These are phyloP conservation scores for Piper longum DNA, from an alignment of 164 flowering plant genomes.

Conservation along the genomic window DNA sequence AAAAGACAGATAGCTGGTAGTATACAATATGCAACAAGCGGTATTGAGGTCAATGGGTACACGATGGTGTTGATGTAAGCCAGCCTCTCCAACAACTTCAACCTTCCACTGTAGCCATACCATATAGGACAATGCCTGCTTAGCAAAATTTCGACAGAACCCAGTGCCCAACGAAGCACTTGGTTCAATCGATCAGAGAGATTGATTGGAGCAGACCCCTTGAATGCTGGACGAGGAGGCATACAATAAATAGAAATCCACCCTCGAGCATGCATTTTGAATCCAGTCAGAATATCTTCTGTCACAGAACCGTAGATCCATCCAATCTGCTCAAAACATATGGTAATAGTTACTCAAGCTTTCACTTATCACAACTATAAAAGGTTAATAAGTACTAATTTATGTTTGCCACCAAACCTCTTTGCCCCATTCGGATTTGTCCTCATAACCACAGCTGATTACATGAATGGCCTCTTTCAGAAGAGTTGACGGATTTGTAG, in stretches of 20 bases:
- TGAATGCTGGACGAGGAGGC: constrained; percentile 95
- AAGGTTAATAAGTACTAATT: background rate
- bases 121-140: constrained; percentile 98
- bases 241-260: constrained; percentile 93
- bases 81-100: constrained; percentile 66
- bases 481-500: constrained; percentile 81
- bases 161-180: constrained; percentile 98
- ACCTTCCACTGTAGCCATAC: constrained; percentile 85
- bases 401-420: constrained; percentile 41
- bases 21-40: constrained; percentile 73
- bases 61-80: constrained; percentile 92
- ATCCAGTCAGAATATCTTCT: constrained; percentile 96
- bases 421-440: constrained; percentile 97
- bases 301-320: constrained; percentile 99
- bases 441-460: constrained; percentile 96
- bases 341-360: background rate
- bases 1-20: constrained; percentile 95
- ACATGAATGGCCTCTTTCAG: constrained; percentile 97
- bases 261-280: constrained; percentile 98
- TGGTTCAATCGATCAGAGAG: constrained; percentile 97
- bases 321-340: constrained; percentile 52
- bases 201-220: constrained; percentile 99
- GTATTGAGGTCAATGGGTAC: constrained; percentile 83
- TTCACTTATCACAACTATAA: background rate
- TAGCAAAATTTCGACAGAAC: constrained; percentile 82